phyloP scores from a whole-genome alignment of 31 red algal species.

The Asparagopsis taxiformis region DNA sequence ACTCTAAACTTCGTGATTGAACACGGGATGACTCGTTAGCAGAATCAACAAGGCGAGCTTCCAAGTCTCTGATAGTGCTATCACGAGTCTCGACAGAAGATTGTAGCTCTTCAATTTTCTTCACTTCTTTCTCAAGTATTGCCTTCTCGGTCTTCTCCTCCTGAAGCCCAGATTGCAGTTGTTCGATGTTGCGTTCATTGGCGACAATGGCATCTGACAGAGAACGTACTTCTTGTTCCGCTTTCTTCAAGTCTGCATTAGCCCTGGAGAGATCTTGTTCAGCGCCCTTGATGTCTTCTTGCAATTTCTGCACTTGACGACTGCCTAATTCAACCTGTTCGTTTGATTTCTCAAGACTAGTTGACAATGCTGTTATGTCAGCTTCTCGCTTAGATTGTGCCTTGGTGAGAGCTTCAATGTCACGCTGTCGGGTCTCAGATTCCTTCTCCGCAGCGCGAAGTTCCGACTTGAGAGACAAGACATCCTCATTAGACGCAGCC shows the following conservation, averaged over 20 bases:
- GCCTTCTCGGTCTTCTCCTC: slow-evolving; percentile 3
- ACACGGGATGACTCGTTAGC: slow-evolving; percentile 17
- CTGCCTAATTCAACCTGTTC: not conserved
- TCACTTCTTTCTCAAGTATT: not conserved
- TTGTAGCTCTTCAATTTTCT: slow-evolving; percentile 4
- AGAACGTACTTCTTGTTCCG: not conserved
- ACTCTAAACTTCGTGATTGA: slow-evolving; percentile 38
- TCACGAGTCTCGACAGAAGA: slow-evolving; percentile 19
- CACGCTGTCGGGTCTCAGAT: slow-evolving; percentile 1
- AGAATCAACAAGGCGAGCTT: not conserved
- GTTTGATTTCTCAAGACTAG: not conserved
- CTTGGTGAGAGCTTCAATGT: slow-evolving; percentile 8
- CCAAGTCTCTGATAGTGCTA: slow-evolving; percentile 11
- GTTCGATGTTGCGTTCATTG: not conserved
- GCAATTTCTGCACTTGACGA: not conserved
- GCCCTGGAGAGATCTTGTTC: not conserved
- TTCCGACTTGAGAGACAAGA: not conserved
- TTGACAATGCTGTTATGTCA: not conserved
- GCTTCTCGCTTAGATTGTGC: slow-evolving; percentile 9
- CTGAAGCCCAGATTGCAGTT: not conserved
- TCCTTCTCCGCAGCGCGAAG: slow-evolving; percentile 17
- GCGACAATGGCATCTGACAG: not conserved
- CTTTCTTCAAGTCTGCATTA: not conserved
- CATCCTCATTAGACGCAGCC: not conserved
- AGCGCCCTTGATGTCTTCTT: not conserved